Conservation (phyloP, 257 asterid species). For the Penstemon davidsonii region DNA sequence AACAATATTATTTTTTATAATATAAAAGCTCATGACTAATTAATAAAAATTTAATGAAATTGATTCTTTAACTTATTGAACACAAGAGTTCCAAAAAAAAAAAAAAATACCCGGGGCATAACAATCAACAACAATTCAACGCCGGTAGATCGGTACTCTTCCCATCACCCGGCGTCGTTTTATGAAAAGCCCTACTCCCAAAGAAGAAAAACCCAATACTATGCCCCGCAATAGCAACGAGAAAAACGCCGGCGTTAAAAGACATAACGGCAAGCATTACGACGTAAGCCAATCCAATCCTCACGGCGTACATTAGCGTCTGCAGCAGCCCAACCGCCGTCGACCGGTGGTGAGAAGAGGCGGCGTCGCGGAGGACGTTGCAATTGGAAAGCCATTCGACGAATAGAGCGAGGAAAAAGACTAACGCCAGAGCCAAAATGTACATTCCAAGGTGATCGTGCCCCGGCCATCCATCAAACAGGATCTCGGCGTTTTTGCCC, state of each 20-base stretch:
- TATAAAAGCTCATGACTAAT: too few relatives aligned
- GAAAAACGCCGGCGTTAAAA: slow-evolving; percentile 68
- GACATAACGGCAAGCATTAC: slow-evolving; percentile 89
- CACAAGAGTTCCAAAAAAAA: background rate
- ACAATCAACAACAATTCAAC: slow-evolving; percentile 41
- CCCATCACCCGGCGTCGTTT: slow-evolving; percentile 22
- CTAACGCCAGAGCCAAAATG: slow-evolving; percentile 42
- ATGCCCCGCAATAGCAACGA: slow-evolving; percentile 65
- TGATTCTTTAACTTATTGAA: too few relatives aligned
- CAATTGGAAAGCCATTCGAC: slow-evolving; percentile 67
- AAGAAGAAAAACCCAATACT: slow-evolving; percentile 61
- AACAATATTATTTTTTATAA: too few relatives aligned
- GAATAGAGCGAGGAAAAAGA: slow-evolving; percentile 44
- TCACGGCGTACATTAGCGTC: slow-evolving; percentile 48
- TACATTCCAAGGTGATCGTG: slow-evolving; percentile 59
- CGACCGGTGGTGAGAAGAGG: background rate
- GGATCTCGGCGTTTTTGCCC: slow-evolving; percentile 74
- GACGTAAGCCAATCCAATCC: slow-evolving; percentile 59
- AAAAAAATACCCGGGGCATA: background rate
- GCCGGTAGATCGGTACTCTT: slow-evolving; percentile 59
- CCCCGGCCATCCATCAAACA: slow-evolving; percentile 81
- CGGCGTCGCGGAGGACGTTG: slow-evolving; percentile 33
- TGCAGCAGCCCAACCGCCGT: slow-evolving; percentile 45
- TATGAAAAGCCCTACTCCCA: slow-evolving; percentile 51
- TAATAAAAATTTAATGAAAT: too few relatives aligned